Evolutionary conservation across 441 rosid genomes (phyloP).

Genomic region (Monsonia emarginata): DNA sequence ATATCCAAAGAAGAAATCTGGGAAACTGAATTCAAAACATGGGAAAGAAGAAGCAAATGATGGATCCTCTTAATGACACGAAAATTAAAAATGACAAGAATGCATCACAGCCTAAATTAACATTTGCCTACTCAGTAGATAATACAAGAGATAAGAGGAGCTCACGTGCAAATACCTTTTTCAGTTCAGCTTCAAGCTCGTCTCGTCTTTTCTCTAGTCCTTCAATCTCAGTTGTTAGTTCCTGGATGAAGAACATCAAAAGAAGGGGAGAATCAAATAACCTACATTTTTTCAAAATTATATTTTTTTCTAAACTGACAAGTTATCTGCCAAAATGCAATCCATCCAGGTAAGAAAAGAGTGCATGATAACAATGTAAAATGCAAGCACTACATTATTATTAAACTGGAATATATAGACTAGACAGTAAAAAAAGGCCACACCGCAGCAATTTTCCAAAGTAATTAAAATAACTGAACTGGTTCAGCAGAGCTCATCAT

Average conservation of each 20-base stretch:
- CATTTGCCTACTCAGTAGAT: neutral
- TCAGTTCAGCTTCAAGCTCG: constrained; percentile 82
- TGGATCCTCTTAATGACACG: neutral
- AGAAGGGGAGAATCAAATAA: constrained; percentile 1
- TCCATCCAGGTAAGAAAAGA: too few relatives aligned
- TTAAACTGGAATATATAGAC: too few relatives aligned
- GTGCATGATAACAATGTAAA: too few relatives aligned
- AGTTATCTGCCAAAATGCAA: too few relatives aligned
- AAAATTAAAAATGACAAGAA: neutral
- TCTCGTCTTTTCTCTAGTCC: constrained; percentile 69
- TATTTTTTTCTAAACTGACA: too few relatives aligned
- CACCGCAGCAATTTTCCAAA: too few relatives aligned
- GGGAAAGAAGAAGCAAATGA: neutral
- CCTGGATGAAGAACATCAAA: constrained; percentile 35
- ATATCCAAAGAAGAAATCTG: neutral
- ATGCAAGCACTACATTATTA: too few relatives aligned
- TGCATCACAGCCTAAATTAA: neutral
- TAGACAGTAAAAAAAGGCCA: too few relatives aligned
- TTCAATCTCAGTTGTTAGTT: constrained; percentile 62
- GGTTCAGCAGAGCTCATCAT: too few relatives aligned
- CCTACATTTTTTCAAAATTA: neutral
- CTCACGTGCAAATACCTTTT: constrained; percentile 37
- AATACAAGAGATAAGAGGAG: neutral
- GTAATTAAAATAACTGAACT: too few relatives aligned
- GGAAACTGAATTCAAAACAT: neutral